These are phyloP conservation scores for Tolypocladium inflatum DNA, from an alignment of 2,329 filamentous ascomycete genomes.

Conservation along the genomic window DNA sequence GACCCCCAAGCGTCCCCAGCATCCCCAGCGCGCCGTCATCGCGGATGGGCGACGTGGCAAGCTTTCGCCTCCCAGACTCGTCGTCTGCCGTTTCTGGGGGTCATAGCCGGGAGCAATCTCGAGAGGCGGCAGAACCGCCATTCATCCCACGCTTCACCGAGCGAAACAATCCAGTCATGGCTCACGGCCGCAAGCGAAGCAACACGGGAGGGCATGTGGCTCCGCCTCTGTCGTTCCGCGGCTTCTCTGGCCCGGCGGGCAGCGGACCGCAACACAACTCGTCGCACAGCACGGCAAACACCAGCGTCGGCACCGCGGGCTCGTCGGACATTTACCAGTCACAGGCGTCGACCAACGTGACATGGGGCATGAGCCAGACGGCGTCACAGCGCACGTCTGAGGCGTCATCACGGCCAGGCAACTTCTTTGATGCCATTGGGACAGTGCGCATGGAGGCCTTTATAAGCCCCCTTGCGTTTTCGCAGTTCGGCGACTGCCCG, in stretches of 20 bases:
- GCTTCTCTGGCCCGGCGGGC: conserved; percentile 54
- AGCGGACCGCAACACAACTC: conserved; percentile 33
- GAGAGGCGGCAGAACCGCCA: conserved; percentile 61
- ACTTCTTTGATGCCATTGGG: conserved; percentile 80
- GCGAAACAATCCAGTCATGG: conserved; percentile 33
- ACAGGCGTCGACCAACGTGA: conserved; percentile 34
- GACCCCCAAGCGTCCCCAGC: conserved; percentile 41
- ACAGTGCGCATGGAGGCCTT: conserved; percentile 97
- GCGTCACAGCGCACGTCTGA: conserved; percentile 45
- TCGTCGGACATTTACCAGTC: conserved; percentile 54
- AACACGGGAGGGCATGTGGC: conserved; percentile 72
- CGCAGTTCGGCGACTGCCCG: conserved; percentile 34
- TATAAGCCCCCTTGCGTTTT: conserved; percentile 55
- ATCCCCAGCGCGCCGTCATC: conserved; percentile 26
- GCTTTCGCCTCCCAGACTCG: conserved; percentile 29
- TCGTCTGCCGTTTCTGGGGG: conserved; percentile 25
- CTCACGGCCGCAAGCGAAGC: conserved; percentile 77
- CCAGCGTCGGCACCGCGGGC: conserved; percentile 46
- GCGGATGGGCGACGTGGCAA: conserved; percentile 23
- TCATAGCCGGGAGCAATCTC: conserved; percentile 37
- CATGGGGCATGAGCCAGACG: conserved; percentile 35
- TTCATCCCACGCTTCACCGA: conserved; percentile 61
- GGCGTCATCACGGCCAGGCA: conserved; percentile 41
- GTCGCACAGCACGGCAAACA: conserved; percentile 47
- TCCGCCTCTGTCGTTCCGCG: conserved; percentile 65